phyloP scores from a whole-genome alignment of 495 filamentous ascomycete species.

The Neurospora sp. region DNA sequence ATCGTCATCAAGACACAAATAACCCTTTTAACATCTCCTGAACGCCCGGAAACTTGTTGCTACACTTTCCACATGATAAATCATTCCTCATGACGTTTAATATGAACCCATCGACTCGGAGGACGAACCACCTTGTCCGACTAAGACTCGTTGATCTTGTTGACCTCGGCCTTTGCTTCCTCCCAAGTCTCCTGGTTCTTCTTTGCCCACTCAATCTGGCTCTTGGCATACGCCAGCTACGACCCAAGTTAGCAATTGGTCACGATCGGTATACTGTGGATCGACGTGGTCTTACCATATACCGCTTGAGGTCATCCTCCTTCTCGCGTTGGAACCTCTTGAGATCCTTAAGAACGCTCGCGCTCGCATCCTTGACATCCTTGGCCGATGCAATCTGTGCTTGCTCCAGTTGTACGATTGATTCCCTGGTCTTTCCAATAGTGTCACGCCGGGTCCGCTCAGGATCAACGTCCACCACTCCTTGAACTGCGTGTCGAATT shows the following conservation, averaged over 20 bases:
- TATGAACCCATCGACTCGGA: not conserved
- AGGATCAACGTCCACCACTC: slow-evolving; percentile 90
- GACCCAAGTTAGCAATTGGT: slow-evolving; percentile 10
- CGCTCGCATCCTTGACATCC: slow-evolving; percentile 84
- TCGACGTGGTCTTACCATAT: slow-evolving; percentile 64
- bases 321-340: slow-evolving; percentile 90
- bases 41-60: not conserved
- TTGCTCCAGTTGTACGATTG: slow-evolving; percentile 66
- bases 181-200: slow-evolving; percentile 95
- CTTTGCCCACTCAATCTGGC: slow-evolving; percentile 96
- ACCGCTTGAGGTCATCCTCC: slow-evolving; percentile 83
- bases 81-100: not conserved
- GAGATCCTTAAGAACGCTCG: slow-evolving; percentile 76
- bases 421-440: slow-evolving; percentile 88
- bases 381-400: slow-evolving; percentile 75
- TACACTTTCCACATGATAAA: not conserved
- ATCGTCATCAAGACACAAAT: not conserved
- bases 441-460: slow-evolving; percentile 85
- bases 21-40: not conserved
- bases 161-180: slow-evolving; percentile 84
- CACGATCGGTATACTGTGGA: not conserved
- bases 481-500: slow-evolving; percentile 88
- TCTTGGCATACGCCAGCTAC: slow-evolving; percentile 84
- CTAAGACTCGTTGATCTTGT: slow-evolving; percentile 61
- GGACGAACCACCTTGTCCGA: not conserved